These are phyloP conservation scores for Cucurbitaria berberidis DNA, from an alignment of 2,329 filamentous ascomycete genomes.

Conservation along the genomic window DNA sequence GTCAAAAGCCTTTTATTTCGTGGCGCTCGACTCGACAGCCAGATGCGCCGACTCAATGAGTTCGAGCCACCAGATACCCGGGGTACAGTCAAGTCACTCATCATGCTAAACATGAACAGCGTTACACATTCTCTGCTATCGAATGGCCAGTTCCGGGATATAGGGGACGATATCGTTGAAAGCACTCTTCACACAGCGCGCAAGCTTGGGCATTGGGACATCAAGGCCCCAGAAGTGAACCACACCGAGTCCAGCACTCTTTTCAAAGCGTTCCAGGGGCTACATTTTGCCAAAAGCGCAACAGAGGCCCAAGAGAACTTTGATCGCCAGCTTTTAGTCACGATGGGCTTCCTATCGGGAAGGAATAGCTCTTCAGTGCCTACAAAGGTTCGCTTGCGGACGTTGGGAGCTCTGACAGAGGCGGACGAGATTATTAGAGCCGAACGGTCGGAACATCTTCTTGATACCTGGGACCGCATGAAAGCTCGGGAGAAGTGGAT, in stretches of 20 bases:
- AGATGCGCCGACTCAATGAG: slow-evolving; percentile 68
- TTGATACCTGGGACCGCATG: slow-evolving; percentile 68
- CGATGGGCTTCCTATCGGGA: slow-evolving; percentile 48
- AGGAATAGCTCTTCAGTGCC: slow-evolving; percentile 33
- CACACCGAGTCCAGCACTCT: slow-evolving; percentile 70
- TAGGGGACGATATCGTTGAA: slow-evolving; percentile 66
- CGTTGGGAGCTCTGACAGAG: slow-evolving; percentile 76
- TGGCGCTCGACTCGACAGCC: slow-evolving; percentile 87
- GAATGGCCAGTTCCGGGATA: slow-evolving; percentile 66
- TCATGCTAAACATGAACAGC: slow-evolving; percentile 81
- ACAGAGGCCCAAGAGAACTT: slow-evolving; percentile 62
- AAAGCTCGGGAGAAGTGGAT: slow-evolving; percentile 76
- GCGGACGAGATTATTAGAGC: slow-evolving; percentile 77
- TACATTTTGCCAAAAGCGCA: slow-evolving; percentile 70
- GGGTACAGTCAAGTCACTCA: slow-evolving; percentile 77
- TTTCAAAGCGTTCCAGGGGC: slow-evolving; percentile 80
- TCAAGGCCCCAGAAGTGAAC: slow-evolving; percentile 71
- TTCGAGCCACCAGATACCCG: slow-evolving; percentile 66
- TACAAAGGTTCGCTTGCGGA: slow-evolving; percentile 35
- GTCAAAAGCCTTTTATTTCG: slow-evolving; percentile 87
- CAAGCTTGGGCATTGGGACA: slow-evolving; percentile 88
- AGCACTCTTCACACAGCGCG: slow-evolving; percentile 80
- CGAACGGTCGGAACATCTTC: slow-evolving; percentile 64
- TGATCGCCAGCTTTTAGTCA: slow-evolving; percentile 64
- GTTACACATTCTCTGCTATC: slow-evolving; percentile 81